These are phyloP conservation scores for Monosporascus sp. DNA, from an alignment of 2,329 filamentous ascomycete genomes.

Conservation along the genomic window DNA sequence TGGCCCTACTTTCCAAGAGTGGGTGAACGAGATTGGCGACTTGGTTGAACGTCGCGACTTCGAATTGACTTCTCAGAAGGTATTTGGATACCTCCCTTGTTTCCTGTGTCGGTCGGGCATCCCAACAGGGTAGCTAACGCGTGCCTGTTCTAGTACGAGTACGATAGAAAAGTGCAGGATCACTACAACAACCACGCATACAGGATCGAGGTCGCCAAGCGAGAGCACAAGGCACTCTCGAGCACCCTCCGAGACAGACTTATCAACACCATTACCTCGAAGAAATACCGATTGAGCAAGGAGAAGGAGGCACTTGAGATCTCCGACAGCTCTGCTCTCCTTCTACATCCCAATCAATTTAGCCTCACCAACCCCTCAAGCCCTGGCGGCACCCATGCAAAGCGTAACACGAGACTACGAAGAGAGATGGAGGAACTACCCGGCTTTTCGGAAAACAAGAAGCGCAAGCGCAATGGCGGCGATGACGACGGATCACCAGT, in stretches of 20 bases:
- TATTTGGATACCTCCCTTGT: slow-evolving; percentile 33
- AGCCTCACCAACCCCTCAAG: slow-evolving; percentile 59
- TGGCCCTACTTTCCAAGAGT: slow-evolving; percentile 78
- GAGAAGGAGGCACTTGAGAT: slow-evolving; percentile 66
- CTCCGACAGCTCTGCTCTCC: slow-evolving; percentile 57
- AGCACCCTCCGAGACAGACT: slow-evolving; percentile 60
- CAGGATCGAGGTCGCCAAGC: slow-evolving; percentile 55
- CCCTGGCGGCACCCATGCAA: slow-evolving; percentile 57
- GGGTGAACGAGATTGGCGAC: slow-evolving; percentile 81
- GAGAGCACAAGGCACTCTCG: slow-evolving; percentile 55
- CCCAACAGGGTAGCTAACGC: slow-evolving; percentile 11
- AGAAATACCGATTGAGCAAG: slow-evolving; percentile 58
- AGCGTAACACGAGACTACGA: slow-evolving; percentile 57
- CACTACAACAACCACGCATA: slow-evolving; percentile 55
- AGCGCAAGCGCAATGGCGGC: slow-evolving; percentile 53
- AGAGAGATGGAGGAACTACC: slow-evolving; percentile 55
- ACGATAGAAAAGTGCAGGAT: slow-evolving; percentile 55
- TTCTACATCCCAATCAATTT: slow-evolving; percentile 64
- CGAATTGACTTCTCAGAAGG: slow-evolving; percentile 74
- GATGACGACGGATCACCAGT: slow-evolving; percentile 61
- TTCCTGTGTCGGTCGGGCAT: background rate
- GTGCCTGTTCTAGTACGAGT: slow-evolving; percentile 45
- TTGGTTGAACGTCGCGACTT: slow-evolving; percentile 83
- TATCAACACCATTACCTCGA: slow-evolving; percentile 58
- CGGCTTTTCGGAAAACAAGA: slow-evolving; percentile 51